Evolutionary conservation across 768 basidiomycete genomes (phyloP).

Genomic region (Xerocomus spinulosus): DNA sequence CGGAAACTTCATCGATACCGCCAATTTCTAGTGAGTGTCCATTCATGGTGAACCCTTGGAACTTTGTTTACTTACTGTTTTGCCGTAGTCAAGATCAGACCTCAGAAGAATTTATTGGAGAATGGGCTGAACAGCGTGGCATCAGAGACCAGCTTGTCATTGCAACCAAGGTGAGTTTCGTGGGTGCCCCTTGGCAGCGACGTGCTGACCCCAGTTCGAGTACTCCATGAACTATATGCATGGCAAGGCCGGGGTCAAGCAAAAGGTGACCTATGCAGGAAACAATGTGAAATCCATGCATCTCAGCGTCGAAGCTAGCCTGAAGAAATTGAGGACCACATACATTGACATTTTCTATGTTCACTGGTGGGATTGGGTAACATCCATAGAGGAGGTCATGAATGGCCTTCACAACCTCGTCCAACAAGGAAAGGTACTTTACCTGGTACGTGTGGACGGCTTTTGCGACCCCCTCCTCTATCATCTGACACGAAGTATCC

Average conservation of each 20-base stretch:
- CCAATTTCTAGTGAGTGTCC: slow-evolving; percentile 39
- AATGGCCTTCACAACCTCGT: slow-evolving; percentile 19
- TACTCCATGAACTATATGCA: slow-evolving; percentile 16
- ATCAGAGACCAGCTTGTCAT: slow-evolving; percentile 47
- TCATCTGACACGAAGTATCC: not conserved
- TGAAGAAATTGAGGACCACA: slow-evolving; percentile 15
- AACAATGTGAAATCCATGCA: slow-evolving; percentile 43
- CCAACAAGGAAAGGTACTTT: not conserved
- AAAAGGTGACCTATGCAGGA: slow-evolving; percentile 40
- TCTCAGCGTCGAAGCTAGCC: slow-evolving; percentile 31
- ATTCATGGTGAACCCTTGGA: not conserved
- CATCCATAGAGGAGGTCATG: slow-evolving; percentile 38
- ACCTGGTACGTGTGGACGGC: not conserved
- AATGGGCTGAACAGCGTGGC: slow-evolving; percentile 43
- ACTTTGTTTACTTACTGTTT: not conserved
- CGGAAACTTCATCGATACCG: slow-evolving; percentile 48
- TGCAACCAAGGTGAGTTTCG: slow-evolving; percentile 33
- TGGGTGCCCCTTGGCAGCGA: not conserved
- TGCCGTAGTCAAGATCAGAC: slow-evolving; percentile 44
- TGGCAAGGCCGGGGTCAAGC: slow-evolving; percentile 8
- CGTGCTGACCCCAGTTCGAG: not conserved
- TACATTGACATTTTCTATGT: slow-evolving; percentile 16
- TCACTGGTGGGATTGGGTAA: slow-evolving; percentile 31
- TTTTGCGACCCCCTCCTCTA: not conserved
- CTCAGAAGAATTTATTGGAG: slow-evolving; percentile 51